phyloP scores from a whole-genome alignment of 768 basidiomycete species.

The Russula virescens region DNA sequence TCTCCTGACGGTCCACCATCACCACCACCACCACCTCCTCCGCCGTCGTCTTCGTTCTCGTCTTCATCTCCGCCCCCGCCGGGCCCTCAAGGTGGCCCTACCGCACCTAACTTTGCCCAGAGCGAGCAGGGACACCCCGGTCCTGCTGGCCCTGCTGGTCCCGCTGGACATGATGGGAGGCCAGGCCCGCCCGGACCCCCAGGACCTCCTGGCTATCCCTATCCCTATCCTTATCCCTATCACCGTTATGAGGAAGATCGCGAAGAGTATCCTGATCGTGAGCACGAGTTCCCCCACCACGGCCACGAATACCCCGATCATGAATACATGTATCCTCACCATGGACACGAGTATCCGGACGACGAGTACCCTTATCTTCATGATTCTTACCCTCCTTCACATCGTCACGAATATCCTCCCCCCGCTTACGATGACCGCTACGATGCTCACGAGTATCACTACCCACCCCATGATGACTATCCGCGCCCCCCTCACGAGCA shows the following conservation, averaged over 20 bases:
- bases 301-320: constrained; percentile 5
- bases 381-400: background rate
- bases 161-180: background rate
- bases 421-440: background rate
- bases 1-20: background rate
- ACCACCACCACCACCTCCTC: too few relatives aligned
- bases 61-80: background rate
- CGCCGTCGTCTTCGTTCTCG: background rate
- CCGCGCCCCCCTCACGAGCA: background rate
- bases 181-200: background rate
- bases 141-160: background rate
- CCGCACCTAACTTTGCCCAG: too few relatives aligned
- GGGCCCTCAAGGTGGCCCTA: background rate
- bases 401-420: background rate
- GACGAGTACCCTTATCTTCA: background rate
- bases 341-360: background rate
- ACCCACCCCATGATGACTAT: background rate
- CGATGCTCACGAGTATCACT: background rate
- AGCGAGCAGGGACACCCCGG: background rate
- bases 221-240: background rate
- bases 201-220: background rate
- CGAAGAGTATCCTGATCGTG: background rate
- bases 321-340: background rate
- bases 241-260: background rate
- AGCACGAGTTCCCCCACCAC: background rate